Evolutionary conservation across 2,329 filamentous ascomycete genomes (phyloP), one percentile per base, ranked within the genome.

Genomic region (Ophiostoma populinum): DNA sequence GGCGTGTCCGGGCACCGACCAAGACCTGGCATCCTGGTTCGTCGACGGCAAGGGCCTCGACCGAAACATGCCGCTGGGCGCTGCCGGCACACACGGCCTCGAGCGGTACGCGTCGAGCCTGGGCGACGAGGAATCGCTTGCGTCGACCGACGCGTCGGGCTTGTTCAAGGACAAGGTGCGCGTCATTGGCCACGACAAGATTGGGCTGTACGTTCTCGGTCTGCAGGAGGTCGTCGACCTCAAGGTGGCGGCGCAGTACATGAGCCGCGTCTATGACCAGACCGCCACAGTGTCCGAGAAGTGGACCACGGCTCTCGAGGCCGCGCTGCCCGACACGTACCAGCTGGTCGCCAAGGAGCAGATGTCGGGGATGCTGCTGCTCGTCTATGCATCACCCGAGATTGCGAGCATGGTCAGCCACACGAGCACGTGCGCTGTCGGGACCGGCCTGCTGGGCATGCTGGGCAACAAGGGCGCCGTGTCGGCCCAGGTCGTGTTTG

Each of bases 391-490:
- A 3, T 81, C 86, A 0, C 75, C 85, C 0, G 67, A 74, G 7
- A 63, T 95, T 26, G 70, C 71, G 1, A 65, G 75, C 0, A 79
- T 76, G 3, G 70, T 95, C 46, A 80, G 74, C 42, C 80, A 81
- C 32, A 72, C 93, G 45, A 92, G 81, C 54, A 85, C 78, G 2
- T 75, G 75, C 5, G 78, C 72, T 38, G 77, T 95, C 7, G 87
- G 86, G 0, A 98, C 90, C 0, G 90, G 90, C 0, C 55, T 95
- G 28, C 70, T 92, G 55, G 87, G 87, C 0, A 93, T 93, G 49
- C 77, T 94, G 61, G 90, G 90, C 8, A 98, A 98, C 54, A 98
- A 98, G 53, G 90, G 90, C 2, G 87, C 81, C 4, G 78, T 93
- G 1, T 71, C 77, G 3, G 79, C 80, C 4, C 70, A 87, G 15